Conservation (phyloP, 768 basidiomycete species). For the Pisolithus albus region DNA sequence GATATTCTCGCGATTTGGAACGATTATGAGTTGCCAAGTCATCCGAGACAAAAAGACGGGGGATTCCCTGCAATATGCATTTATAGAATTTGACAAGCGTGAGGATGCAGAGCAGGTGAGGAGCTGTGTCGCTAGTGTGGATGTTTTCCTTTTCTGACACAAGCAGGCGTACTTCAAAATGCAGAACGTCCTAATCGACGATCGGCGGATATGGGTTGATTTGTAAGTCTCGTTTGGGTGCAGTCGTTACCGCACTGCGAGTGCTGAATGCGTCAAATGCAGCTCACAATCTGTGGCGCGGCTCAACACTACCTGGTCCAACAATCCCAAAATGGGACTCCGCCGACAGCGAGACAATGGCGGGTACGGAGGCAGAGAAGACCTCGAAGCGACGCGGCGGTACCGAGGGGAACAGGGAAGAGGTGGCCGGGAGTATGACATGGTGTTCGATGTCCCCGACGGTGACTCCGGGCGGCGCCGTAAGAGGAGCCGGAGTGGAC, state of each 20-base stretch:
- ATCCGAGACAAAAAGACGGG: constrained; percentile 94
- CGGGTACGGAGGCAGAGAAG: constrained; percentile 66
- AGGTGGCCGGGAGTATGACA: constrained; percentile 45
- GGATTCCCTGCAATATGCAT: constrained; percentile 95
- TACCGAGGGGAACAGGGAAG: constrained; percentile 43
- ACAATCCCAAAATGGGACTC: constrained; percentile 54
- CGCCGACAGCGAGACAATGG: constrained; percentile 25
- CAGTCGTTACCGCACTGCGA: constrained; percentile 1
- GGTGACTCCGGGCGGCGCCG: constrained; percentile 30
- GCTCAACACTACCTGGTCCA: constrained; percentile 77
- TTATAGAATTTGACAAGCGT: constrained; percentile 93
- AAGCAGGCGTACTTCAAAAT: constrained; percentile 95
- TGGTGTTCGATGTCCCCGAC: constrained; percentile 80
- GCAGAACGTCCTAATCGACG: constrained; percentile 98
- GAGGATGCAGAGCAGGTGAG: constrained; percentile 91
- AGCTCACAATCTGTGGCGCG: constrained; percentile 94
- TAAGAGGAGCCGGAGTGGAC: constrained; percentile 46
- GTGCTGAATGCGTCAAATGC: constrained; percentile 15
- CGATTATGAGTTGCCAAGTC: constrained; percentile 96
- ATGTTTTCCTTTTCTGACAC: constrained; percentile 3
- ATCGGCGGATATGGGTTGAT: constrained; percentile 98
- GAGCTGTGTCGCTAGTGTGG: background rate
- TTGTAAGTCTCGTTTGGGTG: constrained; percentile 53
- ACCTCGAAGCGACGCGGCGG: constrained; percentile 64
- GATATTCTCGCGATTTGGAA: constrained; percentile 93